Conservation (phyloP, 768 basidiomycete genomes). For the Rhodotorula toruloides region DNA sequence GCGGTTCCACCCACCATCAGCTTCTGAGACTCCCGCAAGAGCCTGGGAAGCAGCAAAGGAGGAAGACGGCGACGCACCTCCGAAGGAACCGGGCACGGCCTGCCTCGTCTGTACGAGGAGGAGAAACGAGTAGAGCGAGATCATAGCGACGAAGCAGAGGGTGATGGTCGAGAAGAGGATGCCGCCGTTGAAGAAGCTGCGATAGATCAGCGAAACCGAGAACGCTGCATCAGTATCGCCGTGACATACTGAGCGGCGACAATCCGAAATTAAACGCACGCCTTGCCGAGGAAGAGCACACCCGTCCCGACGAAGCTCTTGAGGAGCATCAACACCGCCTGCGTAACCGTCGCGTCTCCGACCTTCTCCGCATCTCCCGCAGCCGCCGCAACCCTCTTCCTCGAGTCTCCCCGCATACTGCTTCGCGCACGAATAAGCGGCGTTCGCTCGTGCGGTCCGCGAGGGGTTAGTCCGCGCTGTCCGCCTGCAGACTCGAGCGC, state of each 20-base stretch:
- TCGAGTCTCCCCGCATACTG: constrained; percentile 16
- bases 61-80: constrained; percentile 59
- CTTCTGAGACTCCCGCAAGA: too few relatives aligned
- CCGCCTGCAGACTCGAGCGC: constrained; percentile 14
- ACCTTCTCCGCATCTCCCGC: background rate
- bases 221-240: constrained; percentile 3
- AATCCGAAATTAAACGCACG: constrained; percentile 53
- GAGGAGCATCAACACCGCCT: constrained; percentile 88
- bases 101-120: constrained; percentile 81
- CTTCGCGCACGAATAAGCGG: constrained; percentile 41
- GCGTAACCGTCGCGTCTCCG: constrained; percentile 82
- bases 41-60: background rate
- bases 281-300: constrained; percentile 90
- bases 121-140: constrained; percentile 89
- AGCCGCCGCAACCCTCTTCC: constrained; percentile 49
- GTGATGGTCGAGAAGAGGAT: constrained; percentile 77
- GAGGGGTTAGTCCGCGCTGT: constrained; percentile 10
- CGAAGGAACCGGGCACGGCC: constrained; percentile 84
- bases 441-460: constrained; percentile 41
- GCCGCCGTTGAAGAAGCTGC: constrained; percentile 90
- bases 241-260: constrained; percentile 13
- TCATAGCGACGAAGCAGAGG: constrained; percentile 71
- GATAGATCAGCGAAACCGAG: background rate
- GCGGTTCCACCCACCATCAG: background rate
- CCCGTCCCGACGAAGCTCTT: constrained; percentile 96